A percentile compares a stretch with the other conserved stretches of the same genome.
phyloP scores from a whole-genome alignment of 2,329 filamentous ascomycete species.

The Colletotrichum filicis region DNA sequence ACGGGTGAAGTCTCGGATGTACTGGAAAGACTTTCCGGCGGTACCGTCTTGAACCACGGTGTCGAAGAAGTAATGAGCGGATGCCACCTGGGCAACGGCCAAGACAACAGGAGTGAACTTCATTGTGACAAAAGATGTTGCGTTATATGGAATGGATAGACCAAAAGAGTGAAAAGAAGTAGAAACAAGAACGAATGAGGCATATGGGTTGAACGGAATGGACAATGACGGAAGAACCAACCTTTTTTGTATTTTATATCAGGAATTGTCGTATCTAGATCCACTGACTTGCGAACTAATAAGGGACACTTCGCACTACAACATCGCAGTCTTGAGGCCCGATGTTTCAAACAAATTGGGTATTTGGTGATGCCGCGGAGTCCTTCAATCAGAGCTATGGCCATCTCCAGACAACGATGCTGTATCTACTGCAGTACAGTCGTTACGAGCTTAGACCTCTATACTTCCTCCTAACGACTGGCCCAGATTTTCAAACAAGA shows the following conservation, averaged over 20 bases:
- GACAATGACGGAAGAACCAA: not conserved
- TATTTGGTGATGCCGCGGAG: not conserved
- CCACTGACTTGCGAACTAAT: not conserved
- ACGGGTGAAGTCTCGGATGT: constrained; percentile 41
- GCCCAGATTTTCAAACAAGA: too few relatives aligned
- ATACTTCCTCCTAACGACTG: too few relatives aligned
- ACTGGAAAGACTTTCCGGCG: constrained; percentile 33
- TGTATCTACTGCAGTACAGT: not conserved
- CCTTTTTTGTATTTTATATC: not conserved
- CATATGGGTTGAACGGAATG: not conserved
- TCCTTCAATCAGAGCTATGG: not conserved
- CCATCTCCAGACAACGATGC: too few relatives aligned
- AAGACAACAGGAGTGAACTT: constrained; percentile 36
- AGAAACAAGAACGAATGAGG: not conserved
- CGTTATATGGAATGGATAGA: not conserved
- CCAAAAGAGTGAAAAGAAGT: not conserved
- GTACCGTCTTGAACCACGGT: constrained; percentile 39
- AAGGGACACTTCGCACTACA: not conserved
- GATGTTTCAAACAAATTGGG: not conserved
- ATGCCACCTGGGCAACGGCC: constrained; percentile 38
- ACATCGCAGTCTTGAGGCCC: not conserved
- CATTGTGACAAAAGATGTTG: constrained; percentile 30
- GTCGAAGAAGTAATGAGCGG: constrained; percentile 45
- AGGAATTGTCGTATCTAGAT: not conserved
- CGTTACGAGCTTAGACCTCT: too few relatives aligned